phyloP scores from a whole-genome alignment of 768 basidiomycete species.

The Suillus hirtellus region DNA sequence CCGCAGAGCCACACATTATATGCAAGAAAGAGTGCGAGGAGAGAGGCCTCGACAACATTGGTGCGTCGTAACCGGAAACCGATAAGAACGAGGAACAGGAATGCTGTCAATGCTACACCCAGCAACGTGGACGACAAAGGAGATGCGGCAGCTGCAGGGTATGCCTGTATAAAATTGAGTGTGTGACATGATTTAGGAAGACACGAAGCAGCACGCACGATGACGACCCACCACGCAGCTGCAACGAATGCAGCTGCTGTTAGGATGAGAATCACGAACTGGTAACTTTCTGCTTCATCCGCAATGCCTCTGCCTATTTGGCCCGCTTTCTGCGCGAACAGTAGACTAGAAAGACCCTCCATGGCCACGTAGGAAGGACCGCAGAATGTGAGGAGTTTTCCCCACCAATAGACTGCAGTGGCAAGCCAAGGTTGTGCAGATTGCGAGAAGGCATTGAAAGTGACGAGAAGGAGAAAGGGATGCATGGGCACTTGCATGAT shows the following conservation, averaged over 20 bases:
- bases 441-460: conserved; percentile 81
- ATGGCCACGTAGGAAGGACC: conserved; percentile 79
- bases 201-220: conserved; percentile 46
- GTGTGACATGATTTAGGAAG: neutral
- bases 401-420: conserved; percentile 70
- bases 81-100: conserved; percentile 88
- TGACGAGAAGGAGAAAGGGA: conserved; percentile 81
- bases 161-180: conserved; percentile 49
- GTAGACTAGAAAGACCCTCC: conserved; percentile 82
- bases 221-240: conserved; percentile 86
- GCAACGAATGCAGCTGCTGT: conserved; percentile 79
- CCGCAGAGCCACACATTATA: conserved; percentile 92
- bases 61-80: conserved; percentile 87
- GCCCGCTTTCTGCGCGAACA: conserved; percentile 80
- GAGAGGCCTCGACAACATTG: conserved; percentile 90
- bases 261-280: conserved; percentile 73
- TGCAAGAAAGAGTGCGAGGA: conserved; percentile 84
- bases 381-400: conserved; percentile 62
- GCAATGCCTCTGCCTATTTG: conserved; percentile 75
- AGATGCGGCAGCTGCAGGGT: conserved; percentile 79
- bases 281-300: conserved; percentile 70
- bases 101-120: conserved; percentile 84
- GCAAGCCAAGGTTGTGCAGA: conserved; percentile 58
- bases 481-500: conserved; percentile 86
- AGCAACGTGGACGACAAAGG: conserved; percentile 88